A percentile compares a stretch with the other conserved stretches of the same genome.
phyloP scores from a whole-genome alignment of 2,329 filamentous ascomycete species.

The Niveomyces coronatus region DNA sequence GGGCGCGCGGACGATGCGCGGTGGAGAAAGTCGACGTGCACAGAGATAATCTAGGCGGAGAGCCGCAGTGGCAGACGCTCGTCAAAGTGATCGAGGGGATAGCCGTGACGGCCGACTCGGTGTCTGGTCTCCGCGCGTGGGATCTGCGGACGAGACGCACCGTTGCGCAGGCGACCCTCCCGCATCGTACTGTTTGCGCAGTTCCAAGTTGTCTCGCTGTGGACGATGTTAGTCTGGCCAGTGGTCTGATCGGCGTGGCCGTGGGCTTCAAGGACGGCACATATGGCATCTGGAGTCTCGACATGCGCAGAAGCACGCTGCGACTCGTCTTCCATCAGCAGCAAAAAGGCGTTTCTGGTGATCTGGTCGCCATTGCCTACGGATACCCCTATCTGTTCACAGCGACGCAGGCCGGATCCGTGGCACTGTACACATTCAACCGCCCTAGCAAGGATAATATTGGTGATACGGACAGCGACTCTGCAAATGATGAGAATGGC shows the following conservation, averaged over 20 bases:
- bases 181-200: slow-evolving; percentile 14
- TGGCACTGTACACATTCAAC: slow-evolving; percentile 66
- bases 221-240: slow-evolving; percentile 38
- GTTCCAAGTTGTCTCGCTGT: slow-evolving; percentile 56
- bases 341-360: slow-evolving; percentile 50
- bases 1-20: slow-evolving; percentile 71
- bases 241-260: slow-evolving; percentile 45
- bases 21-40: slow-evolving; percentile 64
- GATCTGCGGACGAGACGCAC: slow-evolving; percentile 53
- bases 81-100: slow-evolving; percentile 69
- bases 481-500: background rate
- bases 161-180: slow-evolving; percentile 39
- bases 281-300: slow-evolving; percentile 59
- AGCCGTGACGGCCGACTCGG: slow-evolving; percentile 64
- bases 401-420: slow-evolving; percentile 60
- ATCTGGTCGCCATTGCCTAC: slow-evolving; percentile 60
- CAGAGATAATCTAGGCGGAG: slow-evolving; percentile 20
- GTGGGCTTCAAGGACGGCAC: slow-evolving; percentile 64
- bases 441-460: slow-evolving; percentile 10
- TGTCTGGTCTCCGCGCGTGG: slow-evolving; percentile 69
- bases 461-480: slow-evolving; percentile 6
- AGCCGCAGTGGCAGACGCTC: slow-evolving; percentile 46
- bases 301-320: slow-evolving; percentile 34
- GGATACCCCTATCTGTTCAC: slow-evolving; percentile 68
- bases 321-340: slow-evolving; percentile 46